Evolutionary conservation across 352 stramenopile species (phyloP).

Genomic region (Phytopythium montanum): DNA sequence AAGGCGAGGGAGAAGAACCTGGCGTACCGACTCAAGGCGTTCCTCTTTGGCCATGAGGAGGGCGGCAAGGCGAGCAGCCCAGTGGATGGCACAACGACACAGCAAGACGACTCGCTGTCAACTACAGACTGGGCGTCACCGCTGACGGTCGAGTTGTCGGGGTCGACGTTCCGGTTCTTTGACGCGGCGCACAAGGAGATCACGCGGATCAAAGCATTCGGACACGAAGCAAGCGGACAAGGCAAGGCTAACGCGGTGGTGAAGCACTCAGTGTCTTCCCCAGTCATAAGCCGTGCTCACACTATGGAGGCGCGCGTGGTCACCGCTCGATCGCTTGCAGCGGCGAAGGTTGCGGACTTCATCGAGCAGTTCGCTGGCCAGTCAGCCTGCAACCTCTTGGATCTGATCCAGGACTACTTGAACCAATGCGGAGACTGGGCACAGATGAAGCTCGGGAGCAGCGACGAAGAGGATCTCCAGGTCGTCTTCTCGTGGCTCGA

Average conservation of each 20-base stretch:
- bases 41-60: conserved; percentile 19
- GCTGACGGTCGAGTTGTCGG: conserved; percentile 25
- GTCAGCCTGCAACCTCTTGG: conserved; percentile 11
- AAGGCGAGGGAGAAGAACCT: conserved; percentile 57
- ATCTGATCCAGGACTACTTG: conserved; percentile 33
- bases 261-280: background rate
- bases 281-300: background rate
- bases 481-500: conserved; percentile 54
- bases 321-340: background rate
- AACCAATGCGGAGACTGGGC: conserved; percentile 65
- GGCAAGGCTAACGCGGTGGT: background rate
- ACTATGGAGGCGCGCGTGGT: too few relatives aligned
- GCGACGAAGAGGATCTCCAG: conserved; percentile 31
- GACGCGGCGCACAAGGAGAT: conserved; percentile 13
- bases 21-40: conserved; percentile 42
- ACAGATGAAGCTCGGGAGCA: conserved; percentile 27
- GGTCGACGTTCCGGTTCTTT: conserved; percentile 25
- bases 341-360: conserved; percentile 12
- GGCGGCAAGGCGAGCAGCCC: conserved; percentile 4
- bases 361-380: conserved; percentile 1
- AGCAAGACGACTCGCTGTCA: background rate
- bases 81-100: conserved; percentile 3
- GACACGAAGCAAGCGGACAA: background rate
- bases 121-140: conserved; percentile 16
- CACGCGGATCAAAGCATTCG: conserved; percentile 16